Evolutionary conservation across 306 rosid species (phyloP), one percentile per base, ranked within the genome.

Genomic region (Trifolium subterraneum): DNA sequence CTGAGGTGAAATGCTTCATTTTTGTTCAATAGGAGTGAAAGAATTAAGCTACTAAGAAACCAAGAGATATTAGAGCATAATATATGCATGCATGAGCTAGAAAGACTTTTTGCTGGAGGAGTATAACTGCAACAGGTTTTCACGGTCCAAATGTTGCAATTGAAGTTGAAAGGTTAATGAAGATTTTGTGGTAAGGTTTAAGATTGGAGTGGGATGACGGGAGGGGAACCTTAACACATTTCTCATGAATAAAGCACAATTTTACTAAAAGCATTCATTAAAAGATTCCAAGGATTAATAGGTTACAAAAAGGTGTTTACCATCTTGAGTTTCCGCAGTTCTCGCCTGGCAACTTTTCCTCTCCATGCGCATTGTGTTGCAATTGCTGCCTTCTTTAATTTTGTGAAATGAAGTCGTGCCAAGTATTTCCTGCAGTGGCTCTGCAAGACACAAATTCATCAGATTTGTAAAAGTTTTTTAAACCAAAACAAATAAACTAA

Each of bases 331-430:
- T 84, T 84, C 72, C 86, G 85, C 60, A 93, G 74, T 78, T 90
- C 97, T 70, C 35, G 75, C 90, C 91, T 86, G 56, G 98, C 98
- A 75, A 88, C 79, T 87, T 72, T 88, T 88, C 89, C 96, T 84
- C 97, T 84, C 98, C 98, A 93, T 79, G 88, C 93, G 54, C 96
- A 91, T 71, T 93, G 97, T 10, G 93, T 91, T 56, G 86, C 54
- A 73, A 93, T 82, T 74, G 96, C 87, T 33, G 92, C 93, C 72
- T 89, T 88, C 97, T 83, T 91, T 69, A 85, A 78, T 74, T 66
- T 72, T 61, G 9, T 79, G 80, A 82, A 93, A 75, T 86, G 86
- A 69, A 78, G 84, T 47, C 25, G 86, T 25, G 90, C 93, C 79
- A 88, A 68, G 88, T 59, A 89, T 78, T 83, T 82, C 74, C 87